Percentiles rank a stretch among this genome's conserved stretches.
phyloP scores from a whole-genome alignment of 208 protist genomes.

The Crithidia brevicula region DNA sequence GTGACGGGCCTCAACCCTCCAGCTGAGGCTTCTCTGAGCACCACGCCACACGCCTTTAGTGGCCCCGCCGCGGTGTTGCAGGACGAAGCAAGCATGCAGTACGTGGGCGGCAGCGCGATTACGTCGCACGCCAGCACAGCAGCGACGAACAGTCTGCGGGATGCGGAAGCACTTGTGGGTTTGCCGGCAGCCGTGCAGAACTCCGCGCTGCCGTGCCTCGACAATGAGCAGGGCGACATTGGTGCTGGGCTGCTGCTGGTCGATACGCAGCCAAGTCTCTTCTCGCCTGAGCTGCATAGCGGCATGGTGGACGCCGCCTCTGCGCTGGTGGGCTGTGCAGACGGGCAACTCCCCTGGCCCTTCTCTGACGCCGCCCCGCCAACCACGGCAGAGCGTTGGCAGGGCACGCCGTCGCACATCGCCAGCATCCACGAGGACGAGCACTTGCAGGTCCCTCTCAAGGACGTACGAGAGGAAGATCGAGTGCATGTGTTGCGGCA shows the following conservation, averaged over 20 bases:
- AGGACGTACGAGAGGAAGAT: slow-evolving; percentile 37
- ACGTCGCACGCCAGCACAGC: background rate
- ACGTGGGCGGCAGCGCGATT: background rate
- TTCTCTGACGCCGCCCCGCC: slow-evolving; percentile 52
- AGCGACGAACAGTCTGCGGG: background rate
- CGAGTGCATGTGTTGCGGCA: slow-evolving; percentile 54
- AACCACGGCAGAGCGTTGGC: slow-evolving; percentile 15
- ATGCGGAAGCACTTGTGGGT: slow-evolving; percentile 7
- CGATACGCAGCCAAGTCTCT: slow-evolving; percentile 46
- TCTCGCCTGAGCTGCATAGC: slow-evolving; percentile 72
- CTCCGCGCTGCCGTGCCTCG: background rate
- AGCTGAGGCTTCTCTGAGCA: background rate
- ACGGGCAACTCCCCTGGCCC: slow-evolving; percentile 45
- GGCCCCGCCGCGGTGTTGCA: too few relatives aligned
- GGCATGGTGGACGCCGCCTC: slow-evolving; percentile 22
- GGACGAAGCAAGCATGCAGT: background rate
- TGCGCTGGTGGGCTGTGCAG: slow-evolving; percentile 19
- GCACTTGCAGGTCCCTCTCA: slow-evolving; percentile 30
- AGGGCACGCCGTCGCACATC: slow-evolving; percentile 17
- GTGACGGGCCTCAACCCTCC: background rate
- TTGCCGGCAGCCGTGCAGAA: background rate
- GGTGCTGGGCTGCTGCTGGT: slow-evolving; percentile 40
- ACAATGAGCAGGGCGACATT: background rate
- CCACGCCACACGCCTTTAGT: too few relatives aligned
- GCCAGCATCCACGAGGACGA: slow-evolving; percentile 17